Evolutionary conservation across 208 protist genomes (phyloP), one percentile per base, ranked within the genome.

Genomic region (Trypanosoma rangeli): DNA sequence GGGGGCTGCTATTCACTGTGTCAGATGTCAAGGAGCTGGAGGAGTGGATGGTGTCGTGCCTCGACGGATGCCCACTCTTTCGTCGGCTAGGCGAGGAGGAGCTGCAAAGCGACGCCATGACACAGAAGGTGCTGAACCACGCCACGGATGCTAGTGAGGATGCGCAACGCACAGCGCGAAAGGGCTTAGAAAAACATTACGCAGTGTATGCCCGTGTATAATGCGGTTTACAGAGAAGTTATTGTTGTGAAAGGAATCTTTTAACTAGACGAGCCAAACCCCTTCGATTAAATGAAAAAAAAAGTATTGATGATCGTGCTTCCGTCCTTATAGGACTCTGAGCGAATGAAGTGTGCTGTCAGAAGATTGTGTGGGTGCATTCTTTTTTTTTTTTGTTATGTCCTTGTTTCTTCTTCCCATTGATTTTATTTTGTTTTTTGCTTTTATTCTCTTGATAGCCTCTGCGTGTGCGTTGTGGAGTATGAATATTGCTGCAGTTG

Each of bases 1-100:
- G 98, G 18, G 98, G 97, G 13, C 73, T 98, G 0, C 59, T 99
- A 9, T 99, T 99, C 82, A 99, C 98, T 29, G 96, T 99, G 49
- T 99, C 97, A 0, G 94, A 98, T 68, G 94, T 97, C 13, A 82
- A 90, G 73, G 89, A 94, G 33, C 70, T 98, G 39, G 86, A 89
- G 87, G 92, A 80, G 82, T 99, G 82, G 93, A 98, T 90, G 98
- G 83, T 89, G 10, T 73, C 87, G 29, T 97, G 96, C 70, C 91
- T 99, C 12, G 89, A 96, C 37, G 83, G 70, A 5, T 97, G 96
- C 50, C 97, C 97, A 10, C 73, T 99, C 1, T 99, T 99, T 58
- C 80, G 85, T 10, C 82, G 92, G 18, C 60, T 97, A 22, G 86
- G 76, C 13, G 79, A 90, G 22, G 87, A 73, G 48, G 92, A 97